Percentiles rank a stretch among this genome's conserved stretches.
Conservation (phyloP, 2,329 filamentous ascomycete species). For the Aureobasidium sp. region DNA sequence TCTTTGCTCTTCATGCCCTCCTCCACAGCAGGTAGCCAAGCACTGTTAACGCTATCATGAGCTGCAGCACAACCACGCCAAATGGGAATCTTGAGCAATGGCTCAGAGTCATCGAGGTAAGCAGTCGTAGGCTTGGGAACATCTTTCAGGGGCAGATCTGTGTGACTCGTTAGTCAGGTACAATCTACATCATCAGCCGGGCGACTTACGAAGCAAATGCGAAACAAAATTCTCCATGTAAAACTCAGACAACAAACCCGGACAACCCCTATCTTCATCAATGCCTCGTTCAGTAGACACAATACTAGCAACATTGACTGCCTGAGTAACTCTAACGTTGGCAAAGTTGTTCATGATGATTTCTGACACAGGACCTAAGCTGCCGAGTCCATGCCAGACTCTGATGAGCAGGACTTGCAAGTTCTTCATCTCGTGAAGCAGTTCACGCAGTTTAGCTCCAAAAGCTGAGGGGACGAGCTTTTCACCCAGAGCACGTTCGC, state of each 20-base stretch:
- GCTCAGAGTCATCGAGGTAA: not conserved
- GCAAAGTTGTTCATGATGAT: not conserved
- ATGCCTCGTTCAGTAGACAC: not conserved
- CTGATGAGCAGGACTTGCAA: not conserved
- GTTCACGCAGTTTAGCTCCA: not conserved
- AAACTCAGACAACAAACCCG: not conserved
- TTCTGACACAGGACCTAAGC: not conserved
- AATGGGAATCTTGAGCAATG: not conserved
- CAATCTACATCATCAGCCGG: not conserved
- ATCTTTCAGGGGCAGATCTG: not conserved
- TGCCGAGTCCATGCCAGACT: not conserved
- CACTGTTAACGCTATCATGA: not conserved
- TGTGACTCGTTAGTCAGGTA: not conserved
- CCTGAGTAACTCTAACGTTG: not conserved
- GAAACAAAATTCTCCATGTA: not conserved
- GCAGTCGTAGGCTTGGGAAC: not conserved
- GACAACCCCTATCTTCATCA: not conserved
- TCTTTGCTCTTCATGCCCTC: not conserved
- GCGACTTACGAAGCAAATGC: not conserved
- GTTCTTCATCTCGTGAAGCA: not conserved
- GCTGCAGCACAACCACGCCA: not conserved
- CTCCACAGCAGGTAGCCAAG: not conserved
- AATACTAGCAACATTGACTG: not conserved
- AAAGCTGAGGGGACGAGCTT: not conserved
- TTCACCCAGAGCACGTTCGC: not conserved